Evolutionary conservation across 805 yeast species (phyloP).

Genomic region (Candida verbasci): DNA sequence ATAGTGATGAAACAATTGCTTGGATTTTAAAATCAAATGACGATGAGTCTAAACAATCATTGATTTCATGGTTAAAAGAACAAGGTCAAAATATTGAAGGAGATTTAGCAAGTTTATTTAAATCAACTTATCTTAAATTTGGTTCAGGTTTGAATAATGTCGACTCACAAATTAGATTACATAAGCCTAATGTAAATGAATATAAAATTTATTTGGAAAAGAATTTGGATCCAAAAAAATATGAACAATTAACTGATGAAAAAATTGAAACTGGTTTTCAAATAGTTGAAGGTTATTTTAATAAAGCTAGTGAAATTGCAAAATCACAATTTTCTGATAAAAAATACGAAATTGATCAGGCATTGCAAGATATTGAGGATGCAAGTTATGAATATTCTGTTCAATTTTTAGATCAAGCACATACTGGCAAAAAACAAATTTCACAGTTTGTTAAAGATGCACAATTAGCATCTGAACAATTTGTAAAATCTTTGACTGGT

Average conservation of each 20-base stretch:
- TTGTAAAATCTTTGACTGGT: conserved; percentile 9
- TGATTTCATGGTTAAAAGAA: conserved; percentile 36
- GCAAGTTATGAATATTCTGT: conserved; percentile 17
- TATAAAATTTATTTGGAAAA: conserved; percentile 17
- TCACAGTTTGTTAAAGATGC: conserved; percentile 11
- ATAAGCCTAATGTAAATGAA: conserved; percentile 15
- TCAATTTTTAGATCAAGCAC: conserved; percentile 9
- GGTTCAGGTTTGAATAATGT: conserved; percentile 7
- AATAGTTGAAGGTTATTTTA: conserved; percentile 16
- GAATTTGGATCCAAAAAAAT: conserved; percentile 1
- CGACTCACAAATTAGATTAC: conserved; percentile 17
- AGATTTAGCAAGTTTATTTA: conserved; percentile 15
- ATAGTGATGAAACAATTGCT: conserved; percentile 18
- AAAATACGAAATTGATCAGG: conserved; percentile 12
- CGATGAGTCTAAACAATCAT: conserved; percentile 33
- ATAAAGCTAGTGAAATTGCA: conserved; percentile 15
- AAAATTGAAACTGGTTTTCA: conserved; percentile 13
- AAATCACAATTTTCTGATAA: conserved; percentile 8
- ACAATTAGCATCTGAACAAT: conserved; percentile 12
- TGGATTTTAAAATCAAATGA: conserved; percentile 23
- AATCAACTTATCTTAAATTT: conserved; percentile 4
- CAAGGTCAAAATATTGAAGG: conserved; percentile 21
- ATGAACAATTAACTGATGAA: conserved; percentile 11
- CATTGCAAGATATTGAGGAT: conserved; percentile 13
- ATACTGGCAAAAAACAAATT: conserved; percentile 7